Percentiles rank a stretch among this genome's conserved stretches.
Conservation (phyloP, 352 stramenopile genomes). For the Phytophthora meadii region DNA sequence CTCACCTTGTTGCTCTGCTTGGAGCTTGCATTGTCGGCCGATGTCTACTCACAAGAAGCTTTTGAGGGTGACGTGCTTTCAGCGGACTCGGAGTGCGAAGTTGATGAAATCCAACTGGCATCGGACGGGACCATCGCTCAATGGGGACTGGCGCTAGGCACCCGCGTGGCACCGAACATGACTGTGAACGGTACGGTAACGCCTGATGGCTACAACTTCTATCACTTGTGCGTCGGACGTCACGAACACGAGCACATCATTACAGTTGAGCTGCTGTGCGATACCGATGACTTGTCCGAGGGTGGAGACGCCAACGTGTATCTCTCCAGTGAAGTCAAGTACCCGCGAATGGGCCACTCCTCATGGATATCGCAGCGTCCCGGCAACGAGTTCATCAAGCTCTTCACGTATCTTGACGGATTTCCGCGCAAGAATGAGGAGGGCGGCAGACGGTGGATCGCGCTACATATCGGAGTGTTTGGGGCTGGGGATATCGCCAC, state of each 20-base stretch:
- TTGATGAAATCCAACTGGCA: constrained; percentile 76
- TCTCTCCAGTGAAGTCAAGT: constrained; percentile 69
- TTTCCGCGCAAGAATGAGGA: constrained; percentile 66
- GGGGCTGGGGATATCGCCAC: constrained; percentile 41
- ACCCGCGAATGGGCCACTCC: constrained; percentile 67
- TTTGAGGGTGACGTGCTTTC: constrained; percentile 11
- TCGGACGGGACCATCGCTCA: constrained; percentile 70
- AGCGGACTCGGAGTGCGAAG: constrained; percentile 39
- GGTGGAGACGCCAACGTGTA: constrained; percentile 71
- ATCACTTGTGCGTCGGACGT: constrained; percentile 76
- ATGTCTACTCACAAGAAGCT: constrained; percentile 20
- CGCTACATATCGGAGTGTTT: constrained; percentile 77
- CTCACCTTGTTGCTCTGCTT: constrained; percentile 15
- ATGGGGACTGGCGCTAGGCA: constrained; percentile 53
- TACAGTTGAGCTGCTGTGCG: constrained; percentile 61
- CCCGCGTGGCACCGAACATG: constrained; percentile 64
- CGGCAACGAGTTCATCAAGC: constrained; percentile 62
- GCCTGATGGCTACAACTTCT: constrained; percentile 67
- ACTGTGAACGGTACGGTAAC: constrained; percentile 70
- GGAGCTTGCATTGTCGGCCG: neutral
- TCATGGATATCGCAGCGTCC: constrained; percentile 75
- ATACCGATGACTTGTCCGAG: constrained; percentile 22
- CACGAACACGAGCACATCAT: constrained; percentile 84
- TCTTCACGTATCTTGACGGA: constrained; percentile 82
- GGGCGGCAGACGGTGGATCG: constrained; percentile 52